Evolutionary conservation across 2,329 filamentous ascomycete species (phyloP).

Genomic region (Ascochyta fabae): DNA sequence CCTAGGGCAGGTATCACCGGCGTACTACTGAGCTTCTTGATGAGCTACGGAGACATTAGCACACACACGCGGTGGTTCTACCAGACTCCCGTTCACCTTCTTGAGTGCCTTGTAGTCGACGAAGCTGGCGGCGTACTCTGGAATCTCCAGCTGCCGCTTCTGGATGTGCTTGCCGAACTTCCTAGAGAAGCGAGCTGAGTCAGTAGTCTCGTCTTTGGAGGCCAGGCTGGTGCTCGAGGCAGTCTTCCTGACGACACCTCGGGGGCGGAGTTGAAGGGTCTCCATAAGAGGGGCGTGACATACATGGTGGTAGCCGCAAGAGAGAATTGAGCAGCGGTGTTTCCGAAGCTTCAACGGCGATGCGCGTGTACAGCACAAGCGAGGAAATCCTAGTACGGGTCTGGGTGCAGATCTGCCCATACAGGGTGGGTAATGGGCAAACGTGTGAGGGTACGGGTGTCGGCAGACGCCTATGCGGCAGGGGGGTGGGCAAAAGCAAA

Average conservation of each 20-base stretch:
- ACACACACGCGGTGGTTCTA: constrained; percentile 3
- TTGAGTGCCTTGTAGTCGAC: constrained; percentile 99
- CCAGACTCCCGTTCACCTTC: constrained; percentile 69
- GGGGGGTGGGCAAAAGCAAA: constrained; percentile 35
- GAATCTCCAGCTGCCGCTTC: constrained; percentile 97
- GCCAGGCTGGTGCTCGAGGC: constrained; percentile 45
- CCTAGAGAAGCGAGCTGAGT: constrained; percentile 63
- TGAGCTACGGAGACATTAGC: constrained; percentile 69
- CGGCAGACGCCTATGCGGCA: constrained; percentile 37
- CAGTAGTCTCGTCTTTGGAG: constrained; percentile 48
- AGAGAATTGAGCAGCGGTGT: constrained; percentile 21
- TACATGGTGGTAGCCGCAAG: constrained; percentile 45
- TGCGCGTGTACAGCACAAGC: constrained; percentile 41
- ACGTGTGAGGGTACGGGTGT: constrained; percentile 33
- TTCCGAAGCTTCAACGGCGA: constrained; percentile 20
- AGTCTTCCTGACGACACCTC: constrained; percentile 41
- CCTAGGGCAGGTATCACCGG: constrained; percentile 81
- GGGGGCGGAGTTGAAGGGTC: constrained; percentile 36
- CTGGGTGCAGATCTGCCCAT: constrained; percentile 41
- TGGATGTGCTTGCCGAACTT: constrained; percentile 99
- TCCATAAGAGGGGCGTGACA: constrained; percentile 46
- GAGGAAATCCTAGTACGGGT: constrained; percentile 33
- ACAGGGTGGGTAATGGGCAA: constrained; percentile 32
- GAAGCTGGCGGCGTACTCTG: constrained; percentile 98
- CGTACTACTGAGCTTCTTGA: constrained; percentile 95